Conservation (phyloP, 768 basidiomycete genomes). For the Collybia mongolica region DNA sequence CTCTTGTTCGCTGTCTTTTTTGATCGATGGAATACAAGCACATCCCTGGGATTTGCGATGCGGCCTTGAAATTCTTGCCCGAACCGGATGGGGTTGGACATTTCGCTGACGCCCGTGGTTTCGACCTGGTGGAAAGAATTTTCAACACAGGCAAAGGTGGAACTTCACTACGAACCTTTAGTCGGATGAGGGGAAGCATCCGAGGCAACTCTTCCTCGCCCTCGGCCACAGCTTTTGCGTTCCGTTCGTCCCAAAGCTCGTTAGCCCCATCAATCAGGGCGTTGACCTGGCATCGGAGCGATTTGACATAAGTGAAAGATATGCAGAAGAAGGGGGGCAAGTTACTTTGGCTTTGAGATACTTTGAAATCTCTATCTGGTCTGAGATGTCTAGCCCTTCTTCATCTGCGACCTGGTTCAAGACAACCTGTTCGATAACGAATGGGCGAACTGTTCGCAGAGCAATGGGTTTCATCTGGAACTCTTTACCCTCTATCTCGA, state of each 20-base stretch:
- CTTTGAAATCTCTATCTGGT: slow-evolving; percentile 81
- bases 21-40: slow-evolving; percentile 85
- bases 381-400: slow-evolving; percentile 71
- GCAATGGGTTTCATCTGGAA: slow-evolving; percentile 85
- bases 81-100: slow-evolving; percentile 95
- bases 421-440: slow-evolving; percentile 81
- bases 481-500: slow-evolving; percentile 85
- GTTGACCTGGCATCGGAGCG: slow-evolving; percentile 53
- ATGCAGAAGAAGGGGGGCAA: not conserved
- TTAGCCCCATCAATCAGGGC: slow-evolving; percentile 79
- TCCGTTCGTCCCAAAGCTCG: slow-evolving; percentile 73
- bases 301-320: not conserved
- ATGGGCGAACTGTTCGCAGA: slow-evolving; percentile 90
- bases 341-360: slow-evolving; percentile 71
- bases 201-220: slow-evolving; percentile 60
- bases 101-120: slow-evolving; percentile 86
- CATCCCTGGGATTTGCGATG: slow-evolving; percentile 92
- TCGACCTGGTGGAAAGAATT: slow-evolving; percentile 60
- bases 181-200: slow-evolving; percentile 85
- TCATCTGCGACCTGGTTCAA: slow-evolving; percentile 79
- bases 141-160: not conserved
- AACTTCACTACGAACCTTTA: slow-evolving; percentile 54
- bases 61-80: slow-evolving; percentile 92
- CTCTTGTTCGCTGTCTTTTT: slow-evolving; percentile 56
- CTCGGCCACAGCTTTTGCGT: slow-evolving; percentile 55